Percentiles rank a stretch among this genome's conserved stretches.
Evolutionary conservation across 768 basidiomycete species (phyloP).

Genomic region (Tricholoma saponaceum): DNA sequence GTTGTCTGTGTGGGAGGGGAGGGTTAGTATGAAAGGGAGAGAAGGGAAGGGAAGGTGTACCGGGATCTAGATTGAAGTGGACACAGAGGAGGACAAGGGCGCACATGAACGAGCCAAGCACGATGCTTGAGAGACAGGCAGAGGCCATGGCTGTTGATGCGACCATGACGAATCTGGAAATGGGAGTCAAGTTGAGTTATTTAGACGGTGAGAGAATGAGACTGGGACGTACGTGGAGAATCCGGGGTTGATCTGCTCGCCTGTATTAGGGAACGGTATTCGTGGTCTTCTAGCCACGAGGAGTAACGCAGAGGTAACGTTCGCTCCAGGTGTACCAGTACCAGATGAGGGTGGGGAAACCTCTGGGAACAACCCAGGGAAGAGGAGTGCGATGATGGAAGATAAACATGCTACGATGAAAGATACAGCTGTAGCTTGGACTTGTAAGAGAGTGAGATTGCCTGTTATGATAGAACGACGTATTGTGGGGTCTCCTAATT

Average conservation of each 20-base stretch:
- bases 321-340: slow-evolving; percentile 1
- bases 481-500: slow-evolving; percentile 68
- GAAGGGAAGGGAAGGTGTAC: slow-evolving; percentile 32
- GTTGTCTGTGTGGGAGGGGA: slow-evolving; percentile 61
- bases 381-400: slow-evolving; percentile 53
- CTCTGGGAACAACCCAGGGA: slow-evolving; percentile 60
- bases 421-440: slow-evolving; percentile 89
- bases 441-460: slow-evolving; percentile 83
- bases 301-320: not conserved
- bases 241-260: not conserved
- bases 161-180: slow-evolving; percentile 69
- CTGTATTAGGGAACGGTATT: not conserved
- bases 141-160: slow-evolving; percentile 77
- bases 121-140: slow-evolving; percentile 67
- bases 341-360: slow-evolving; percentile 16
- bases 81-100: slow-evolving; percentile 75
- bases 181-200: not conserved
- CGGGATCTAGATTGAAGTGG: slow-evolving; percentile 76
- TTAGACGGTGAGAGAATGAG: not conserved
- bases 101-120: slow-evolving; percentile 94
- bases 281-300: not conserved
- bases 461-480: slow-evolving; percentile 71
- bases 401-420: slow-evolving; percentile 70
- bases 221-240: not conserved
- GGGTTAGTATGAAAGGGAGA: not conserved